Conservation (phyloP, 2,329 filamentous ascomycete species). For the Fonsecaea monophora region DNA sequence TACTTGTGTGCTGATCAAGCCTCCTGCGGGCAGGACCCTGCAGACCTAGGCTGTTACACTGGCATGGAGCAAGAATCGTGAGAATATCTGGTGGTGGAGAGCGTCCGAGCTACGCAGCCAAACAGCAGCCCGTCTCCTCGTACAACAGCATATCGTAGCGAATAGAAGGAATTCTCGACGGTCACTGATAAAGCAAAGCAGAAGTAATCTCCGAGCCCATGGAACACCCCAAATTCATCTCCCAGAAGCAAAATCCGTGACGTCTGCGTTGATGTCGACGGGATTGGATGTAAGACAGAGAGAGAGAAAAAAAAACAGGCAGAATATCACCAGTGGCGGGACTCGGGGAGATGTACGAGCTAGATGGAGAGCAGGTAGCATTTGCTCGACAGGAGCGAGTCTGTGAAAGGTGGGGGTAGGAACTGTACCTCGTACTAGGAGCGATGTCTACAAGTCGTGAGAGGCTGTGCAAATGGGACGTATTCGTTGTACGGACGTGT, state of each 20-base stretch:
- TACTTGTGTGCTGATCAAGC: background rate
- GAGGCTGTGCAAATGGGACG: background rate
- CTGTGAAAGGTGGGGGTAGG: background rate
- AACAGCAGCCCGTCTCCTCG: background rate
- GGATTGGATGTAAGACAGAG: background rate
- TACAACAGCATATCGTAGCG: slow-evolving; percentile 20
- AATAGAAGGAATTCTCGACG: slow-evolving; percentile 20
- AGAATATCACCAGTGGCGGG: background rate
- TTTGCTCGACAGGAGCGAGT: background rate
- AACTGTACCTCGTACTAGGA: background rate
- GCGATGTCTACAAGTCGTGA: background rate
- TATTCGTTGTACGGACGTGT: background rate
- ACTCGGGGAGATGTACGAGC: background rate
- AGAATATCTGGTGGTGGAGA: slow-evolving; percentile 14
- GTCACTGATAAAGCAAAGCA: slow-evolving; percentile 23
- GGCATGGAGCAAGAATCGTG: slow-evolving; percentile 4
- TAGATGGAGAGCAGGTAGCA: background rate
- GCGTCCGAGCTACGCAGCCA: slow-evolving; percentile 6
- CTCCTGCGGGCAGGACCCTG: background rate
- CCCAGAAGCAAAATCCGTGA: background rate
- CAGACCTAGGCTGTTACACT: background rate
- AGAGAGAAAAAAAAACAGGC: background rate
- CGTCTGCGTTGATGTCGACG: background rate
- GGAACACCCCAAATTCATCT: background rate
- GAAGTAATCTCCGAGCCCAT: slow-evolving; percentile 3